phyloP scores from a whole-genome alignment of 176 grass and related monocot genomes.

The Rhynchospora breviuscula region DNA sequence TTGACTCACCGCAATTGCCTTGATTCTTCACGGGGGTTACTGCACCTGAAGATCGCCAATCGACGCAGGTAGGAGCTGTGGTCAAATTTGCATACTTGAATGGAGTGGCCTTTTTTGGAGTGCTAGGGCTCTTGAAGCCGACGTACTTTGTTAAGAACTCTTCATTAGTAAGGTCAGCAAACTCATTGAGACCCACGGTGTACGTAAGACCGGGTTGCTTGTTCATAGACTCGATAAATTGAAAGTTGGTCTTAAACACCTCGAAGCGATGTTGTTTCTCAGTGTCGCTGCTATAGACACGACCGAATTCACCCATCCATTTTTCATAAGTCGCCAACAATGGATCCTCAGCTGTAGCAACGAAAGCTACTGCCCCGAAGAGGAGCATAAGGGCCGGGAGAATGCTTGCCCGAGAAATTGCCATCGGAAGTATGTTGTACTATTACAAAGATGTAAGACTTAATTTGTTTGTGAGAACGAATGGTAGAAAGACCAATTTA shows the following conservation, averaged over 20 bases:
- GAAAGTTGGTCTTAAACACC: neutral
- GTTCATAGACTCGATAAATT: neutral
- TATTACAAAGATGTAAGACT: too few relatives aligned
- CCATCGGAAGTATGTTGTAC: too few relatives aligned
- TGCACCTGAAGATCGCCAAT: slow-evolving; percentile 10
- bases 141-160: neutral
- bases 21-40: slow-evolving; percentile 4
- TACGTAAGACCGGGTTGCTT: neutral
- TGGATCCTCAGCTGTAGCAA: neutral
- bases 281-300: neutral
- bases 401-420: too few relatives aligned
- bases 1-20: neutral
- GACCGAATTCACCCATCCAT: neutral
- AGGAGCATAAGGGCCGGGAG: too few relatives aligned
- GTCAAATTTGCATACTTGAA: neutral
- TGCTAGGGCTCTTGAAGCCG: neutral
- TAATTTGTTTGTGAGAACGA: too few relatives aligned
- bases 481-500: too few relatives aligned
- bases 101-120: neutral
- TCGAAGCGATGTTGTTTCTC: neutral
- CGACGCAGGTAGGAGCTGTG: neutral
- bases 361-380: neutral
- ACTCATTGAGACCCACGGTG: neutral
- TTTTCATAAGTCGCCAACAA: neutral
- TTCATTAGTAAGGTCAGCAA: neutral